Evolutionary conservation across 192 early-diverging fungal species (phyloP).

Genomic region (Diversispora epigaea): DNA sequence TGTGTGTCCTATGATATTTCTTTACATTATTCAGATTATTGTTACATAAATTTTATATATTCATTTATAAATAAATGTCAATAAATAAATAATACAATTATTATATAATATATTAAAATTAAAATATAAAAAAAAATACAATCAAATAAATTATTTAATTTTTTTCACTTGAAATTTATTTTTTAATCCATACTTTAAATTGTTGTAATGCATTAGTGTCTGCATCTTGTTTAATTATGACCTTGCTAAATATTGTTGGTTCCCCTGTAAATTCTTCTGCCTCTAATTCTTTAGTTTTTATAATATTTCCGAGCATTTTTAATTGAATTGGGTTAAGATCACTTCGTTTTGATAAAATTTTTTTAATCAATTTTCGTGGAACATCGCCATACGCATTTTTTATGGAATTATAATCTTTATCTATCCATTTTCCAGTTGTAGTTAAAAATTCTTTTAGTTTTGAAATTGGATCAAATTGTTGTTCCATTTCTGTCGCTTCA

Average conservation of each 20-base stretch:
- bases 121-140: no score
- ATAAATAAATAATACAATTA: no score
- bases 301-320: constrained; percentile 83
- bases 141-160: no score
- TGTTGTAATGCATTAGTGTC: no score
- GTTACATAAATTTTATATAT: no score
- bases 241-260: constrained; percentile 58
- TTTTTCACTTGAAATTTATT: no score
- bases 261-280: constrained; percentile 43
- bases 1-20: no score
- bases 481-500: constrained; percentile 62
- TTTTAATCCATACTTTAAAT: no score
- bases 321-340: constrained; percentile 82
- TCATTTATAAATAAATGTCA: no score
- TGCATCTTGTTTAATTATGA: constrained; percentile 26
- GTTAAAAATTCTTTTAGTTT: constrained; percentile 78
- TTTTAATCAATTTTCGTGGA: constrained; percentile 84
- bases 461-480: constrained; percentile 79
- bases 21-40: no score
- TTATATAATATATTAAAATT: no score
- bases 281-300: constrained; percentile 66
- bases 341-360: constrained; percentile 81
- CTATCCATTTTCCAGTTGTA: constrained; percentile 73
- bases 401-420: constrained; percentile 86
- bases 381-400: constrained; percentile 92